A percentile compares a stretch with the other conserved stretches of the same genome.
phyloP scores from a whole-genome alignment of 345 rosid species.

The Populus nigra region DNA sequence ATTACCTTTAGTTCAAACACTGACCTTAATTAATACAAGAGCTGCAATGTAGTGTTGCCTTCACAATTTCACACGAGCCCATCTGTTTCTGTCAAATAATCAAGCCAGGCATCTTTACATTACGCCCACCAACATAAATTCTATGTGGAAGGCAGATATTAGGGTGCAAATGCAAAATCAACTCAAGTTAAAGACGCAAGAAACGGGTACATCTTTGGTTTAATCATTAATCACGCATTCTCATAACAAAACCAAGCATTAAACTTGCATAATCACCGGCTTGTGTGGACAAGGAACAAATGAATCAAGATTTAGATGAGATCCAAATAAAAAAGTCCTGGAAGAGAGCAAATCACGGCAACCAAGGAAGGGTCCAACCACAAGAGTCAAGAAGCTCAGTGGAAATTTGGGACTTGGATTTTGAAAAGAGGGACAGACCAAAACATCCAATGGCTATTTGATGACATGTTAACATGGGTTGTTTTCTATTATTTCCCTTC shows the following conservation, averaged over 20 bases:
- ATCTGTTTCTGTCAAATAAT: background rate
- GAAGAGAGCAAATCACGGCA: constrained; percentile 13
- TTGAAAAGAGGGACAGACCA: constrained; percentile 12
- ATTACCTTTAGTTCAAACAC: too few species aligned
- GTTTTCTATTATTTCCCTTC: background rate
- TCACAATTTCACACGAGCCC: background rate
- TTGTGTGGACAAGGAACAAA: background rate
- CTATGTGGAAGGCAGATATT: background rate
- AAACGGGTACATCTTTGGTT: background rate
- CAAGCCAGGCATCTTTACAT: background rate
- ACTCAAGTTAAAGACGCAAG: background rate
- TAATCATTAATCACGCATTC: background rate
- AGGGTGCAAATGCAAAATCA: background rate
- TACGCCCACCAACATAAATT: background rate
- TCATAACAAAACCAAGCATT: background rate
- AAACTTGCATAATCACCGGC: background rate
- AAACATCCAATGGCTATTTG: constrained; percentile 31
- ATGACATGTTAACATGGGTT: constrained; percentile 19
- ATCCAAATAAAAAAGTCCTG: background rate
- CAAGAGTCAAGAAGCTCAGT: background rate
- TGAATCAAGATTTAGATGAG: background rate
- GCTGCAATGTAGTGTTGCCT: background rate
- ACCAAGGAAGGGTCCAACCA: background rate
- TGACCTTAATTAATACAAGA: background rate
- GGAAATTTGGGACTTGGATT: background rate